Conservation (phyloP, 164 flowering plant genomes). For the Chimonanthus praecox region DNA sequence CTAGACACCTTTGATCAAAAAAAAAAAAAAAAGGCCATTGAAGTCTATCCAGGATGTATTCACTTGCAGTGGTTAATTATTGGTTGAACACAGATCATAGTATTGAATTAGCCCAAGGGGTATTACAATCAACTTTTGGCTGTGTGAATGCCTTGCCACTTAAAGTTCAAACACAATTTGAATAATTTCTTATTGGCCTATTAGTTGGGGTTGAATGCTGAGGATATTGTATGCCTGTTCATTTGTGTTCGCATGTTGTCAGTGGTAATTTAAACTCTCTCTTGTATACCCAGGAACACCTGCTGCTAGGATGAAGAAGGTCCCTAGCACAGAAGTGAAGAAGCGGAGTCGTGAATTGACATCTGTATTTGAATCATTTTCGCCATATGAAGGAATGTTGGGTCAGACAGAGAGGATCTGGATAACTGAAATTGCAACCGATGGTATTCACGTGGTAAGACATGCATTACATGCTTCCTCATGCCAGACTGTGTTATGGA, state of each 20-base stretch:
- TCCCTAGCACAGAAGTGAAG: slow-evolving; percentile 82
- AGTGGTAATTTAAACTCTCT: not conserved
- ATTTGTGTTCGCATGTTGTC: not conserved
- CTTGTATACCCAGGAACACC: slow-evolving; percentile 66
- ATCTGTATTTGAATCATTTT: slow-evolving; percentile 79
- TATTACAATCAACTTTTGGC: too few species aligned
- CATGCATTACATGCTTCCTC: not conserved
- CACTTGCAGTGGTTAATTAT: too few species aligned
- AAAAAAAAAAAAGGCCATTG: too few species aligned
- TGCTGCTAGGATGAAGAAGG: slow-evolving; percentile 99
- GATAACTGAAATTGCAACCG: slow-evolving; percentile 92
- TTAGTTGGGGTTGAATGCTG: not conserved
- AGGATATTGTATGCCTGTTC: not conserved
- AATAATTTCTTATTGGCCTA: not conserved
- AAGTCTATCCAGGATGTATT: too few species aligned
- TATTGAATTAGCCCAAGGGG: too few species aligned
- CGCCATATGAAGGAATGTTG: slow-evolving; percentile 89
- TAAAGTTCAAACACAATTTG: not conserved
- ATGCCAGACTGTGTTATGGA: too few species aligned
- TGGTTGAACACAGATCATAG: too few species aligned
- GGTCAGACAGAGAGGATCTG: slow-evolving; percentile 85
- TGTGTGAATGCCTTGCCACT: not conserved
- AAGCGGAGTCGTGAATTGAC: slow-evolving; percentile 94
- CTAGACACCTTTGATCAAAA: too few species aligned
- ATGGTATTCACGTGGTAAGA: slow-evolving; percentile 89